phyloP scores from a whole-genome alignment of 306 rosid genomes.

The Lathyrus tuberosus region DNA sequence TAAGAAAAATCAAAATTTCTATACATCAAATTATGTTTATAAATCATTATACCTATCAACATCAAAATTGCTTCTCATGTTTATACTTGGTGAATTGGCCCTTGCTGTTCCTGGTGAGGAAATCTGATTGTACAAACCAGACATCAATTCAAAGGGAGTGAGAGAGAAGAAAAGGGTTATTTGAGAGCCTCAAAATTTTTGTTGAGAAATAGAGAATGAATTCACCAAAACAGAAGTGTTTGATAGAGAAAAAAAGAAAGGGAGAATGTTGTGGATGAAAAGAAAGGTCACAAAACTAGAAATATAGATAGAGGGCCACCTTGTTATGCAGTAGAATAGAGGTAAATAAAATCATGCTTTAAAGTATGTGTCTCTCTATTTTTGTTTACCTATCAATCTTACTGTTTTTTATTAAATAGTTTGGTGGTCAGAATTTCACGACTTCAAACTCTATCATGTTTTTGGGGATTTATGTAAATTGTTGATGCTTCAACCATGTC shows the following conservation, averaged over 20 bases:
- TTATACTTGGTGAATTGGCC: slow-evolving; percentile 57
- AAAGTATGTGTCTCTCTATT: slow-evolving; percentile 37
- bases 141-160: slow-evolving; percentile 45
- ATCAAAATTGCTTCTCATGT: slow-evolving; percentile 55
- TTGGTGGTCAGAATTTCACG: no score
- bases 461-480: no score
- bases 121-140: slow-evolving; percentile 57
- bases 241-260: slow-evolving; percentile 18
- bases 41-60: slow-evolving; percentile 45
- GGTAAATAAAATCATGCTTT: slow-evolving; percentile 43
- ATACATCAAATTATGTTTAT: not conserved
- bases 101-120: slow-evolving; percentile 56
- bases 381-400: slow-evolving; percentile 32
- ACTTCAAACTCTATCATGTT: no score
- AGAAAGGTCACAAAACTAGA: slow-evolving; percentile 42
- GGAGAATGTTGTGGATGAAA: slow-evolving; percentile 37
- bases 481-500: no score
- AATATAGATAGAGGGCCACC: slow-evolving; percentile 50
- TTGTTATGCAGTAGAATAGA: slow-evolving; percentile 38
- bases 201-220: slow-evolving; percentile 11
- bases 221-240: slow-evolving; percentile 18
- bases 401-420: not conserved
- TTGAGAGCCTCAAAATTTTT: slow-evolving; percentile 31
- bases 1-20: slow-evolving; percentile 18
- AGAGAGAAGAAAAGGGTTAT: slow-evolving; percentile 22